Evolutionary conservation across 805 yeast genomes (phyloP).

Genomic region (Starmerella bombi): DNA sequence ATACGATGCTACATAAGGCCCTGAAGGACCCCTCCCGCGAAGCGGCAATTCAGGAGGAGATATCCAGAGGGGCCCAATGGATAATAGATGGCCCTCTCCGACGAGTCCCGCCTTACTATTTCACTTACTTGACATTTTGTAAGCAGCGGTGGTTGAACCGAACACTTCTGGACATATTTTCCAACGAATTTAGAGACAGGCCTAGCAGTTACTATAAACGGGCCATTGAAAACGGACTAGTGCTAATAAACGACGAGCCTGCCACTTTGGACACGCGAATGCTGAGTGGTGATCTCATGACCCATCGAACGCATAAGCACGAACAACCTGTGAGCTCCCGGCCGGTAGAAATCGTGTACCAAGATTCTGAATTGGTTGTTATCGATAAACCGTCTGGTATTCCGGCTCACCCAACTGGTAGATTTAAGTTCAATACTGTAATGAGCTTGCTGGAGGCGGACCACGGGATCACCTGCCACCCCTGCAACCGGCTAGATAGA

Average conservation of each 20-base stretch:
- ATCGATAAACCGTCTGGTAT: constrained; percentile 91
- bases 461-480: constrained; percentile 52
- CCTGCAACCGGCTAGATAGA: constrained; percentile 81
- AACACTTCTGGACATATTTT: constrained; percentile 66
- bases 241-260: constrained; percentile 51
- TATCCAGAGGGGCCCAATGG: constrained; percentile 25
- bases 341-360: constrained; percentile 52
- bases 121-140: constrained; percentile 82
- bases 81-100: constrained; percentile 38
- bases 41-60: constrained; percentile 19
- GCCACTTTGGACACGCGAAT: constrained; percentile 56
- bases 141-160: constrained; percentile 84
- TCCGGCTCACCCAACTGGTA: constrained; percentile 92
- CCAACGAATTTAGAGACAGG: constrained; percentile 72
- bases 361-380: constrained; percentile 63
- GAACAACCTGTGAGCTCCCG: constrained; percentile 67
- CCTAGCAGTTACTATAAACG: constrained; percentile 48
- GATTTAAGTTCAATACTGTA: constrained; percentile 63
- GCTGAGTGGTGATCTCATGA: constrained; percentile 68
- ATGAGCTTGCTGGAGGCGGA: constrained; percentile 69
- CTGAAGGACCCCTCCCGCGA: constrained; percentile 22
- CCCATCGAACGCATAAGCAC: constrained; percentile 72
- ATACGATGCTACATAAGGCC: constrained; percentile 19
- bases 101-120: constrained; percentile 71
- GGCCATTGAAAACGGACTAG: constrained; percentile 65